phyloP scores from a whole-genome alignment of 1,139 yeast species.

The Diutina rugosa region DNA sequence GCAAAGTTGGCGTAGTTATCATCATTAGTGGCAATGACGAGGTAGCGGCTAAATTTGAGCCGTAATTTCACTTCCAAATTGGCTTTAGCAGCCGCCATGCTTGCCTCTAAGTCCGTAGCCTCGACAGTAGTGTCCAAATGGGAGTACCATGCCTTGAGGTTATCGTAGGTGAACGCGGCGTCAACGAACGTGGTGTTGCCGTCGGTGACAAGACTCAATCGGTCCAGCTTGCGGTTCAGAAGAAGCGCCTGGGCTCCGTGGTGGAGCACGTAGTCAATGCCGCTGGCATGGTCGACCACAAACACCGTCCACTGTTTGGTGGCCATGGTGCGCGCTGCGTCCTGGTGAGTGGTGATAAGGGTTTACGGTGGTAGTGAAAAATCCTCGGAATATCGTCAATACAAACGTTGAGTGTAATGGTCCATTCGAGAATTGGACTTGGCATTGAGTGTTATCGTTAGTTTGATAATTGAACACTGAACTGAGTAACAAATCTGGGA shows the following conservation, averaged over 20 bases:
- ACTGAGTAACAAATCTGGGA: too few relatives aligned
- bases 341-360: background rate
- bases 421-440: too few relatives aligned
- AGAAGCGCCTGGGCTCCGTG: background rate
- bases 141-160: background rate
- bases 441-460: too few relatives aligned
- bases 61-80: background rate
- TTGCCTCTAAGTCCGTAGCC: background rate
- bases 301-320: conserved; percentile 1
- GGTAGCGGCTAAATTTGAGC: background rate
- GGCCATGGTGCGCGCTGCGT: background rate
- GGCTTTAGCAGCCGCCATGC: background rate
- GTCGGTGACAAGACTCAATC: background rate
- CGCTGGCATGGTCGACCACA: background rate
- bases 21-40: background rate
- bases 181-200: background rate
- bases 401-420: too few relatives aligned
- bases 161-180: background rate
- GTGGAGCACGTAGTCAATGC: background rate
- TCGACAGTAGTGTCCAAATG: background rate
- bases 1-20: background rate
- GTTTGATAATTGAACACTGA: too few relatives aligned
- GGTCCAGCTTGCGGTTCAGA: background rate
- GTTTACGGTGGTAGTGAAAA: too few relatives aligned
- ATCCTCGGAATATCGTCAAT: too few relatives aligned